Percentiles rank a stretch among this genome's conserved stretches.
Evolutionary conservation across 306 rosid genomes (phyloP).

Genomic region (Cajanus cajan): DNA sequence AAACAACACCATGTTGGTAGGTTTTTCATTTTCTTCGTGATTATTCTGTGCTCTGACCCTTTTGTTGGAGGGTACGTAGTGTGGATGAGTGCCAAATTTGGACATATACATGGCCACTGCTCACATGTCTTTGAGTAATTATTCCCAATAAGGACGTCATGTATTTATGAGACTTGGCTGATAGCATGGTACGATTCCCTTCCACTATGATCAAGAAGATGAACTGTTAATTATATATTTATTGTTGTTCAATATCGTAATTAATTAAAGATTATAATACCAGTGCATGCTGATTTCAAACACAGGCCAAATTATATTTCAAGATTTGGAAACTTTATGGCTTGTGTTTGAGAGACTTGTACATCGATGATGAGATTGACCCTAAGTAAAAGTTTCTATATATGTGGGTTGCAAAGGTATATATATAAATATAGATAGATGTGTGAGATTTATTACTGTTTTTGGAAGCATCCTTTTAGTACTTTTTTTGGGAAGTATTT

Average conservation of each 20-base stretch:
- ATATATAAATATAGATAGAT: no score
- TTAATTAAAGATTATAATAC: not conserved
- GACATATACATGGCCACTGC: slow-evolving; percentile 34
- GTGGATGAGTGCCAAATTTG: slow-evolving; percentile 24
- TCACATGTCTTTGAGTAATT: slow-evolving; percentile 28
- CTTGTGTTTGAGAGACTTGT: not conserved
- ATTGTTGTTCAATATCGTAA: not conserved
- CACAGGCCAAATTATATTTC: not conserved
- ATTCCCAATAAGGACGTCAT: slow-evolving; percentile 13
- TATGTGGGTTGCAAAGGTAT: not conserved
- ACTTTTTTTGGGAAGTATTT: not conserved
- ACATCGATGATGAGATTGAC: not conserved
- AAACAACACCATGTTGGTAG: not conserved
- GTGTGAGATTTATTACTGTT: no score
- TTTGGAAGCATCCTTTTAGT: no score
- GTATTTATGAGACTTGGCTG: slow-evolving; percentile 22
- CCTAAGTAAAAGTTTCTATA: not conserved
- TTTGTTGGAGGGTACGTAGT: slow-evolving; percentile 15
- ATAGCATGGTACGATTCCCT: not conserved
- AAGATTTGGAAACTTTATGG: not conserved
- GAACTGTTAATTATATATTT: not conserved
- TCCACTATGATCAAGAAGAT: not conserved
- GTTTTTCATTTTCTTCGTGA: slow-evolving; percentile 16
- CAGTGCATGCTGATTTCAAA: not conserved
- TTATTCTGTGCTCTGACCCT: slow-evolving; percentile 39